Evolutionary conservation across 2,329 filamentous ascomycete genomes (phyloP), one percentile per base, ranked within the genome.

Genomic region (Cladosporium sp.): DNA sequence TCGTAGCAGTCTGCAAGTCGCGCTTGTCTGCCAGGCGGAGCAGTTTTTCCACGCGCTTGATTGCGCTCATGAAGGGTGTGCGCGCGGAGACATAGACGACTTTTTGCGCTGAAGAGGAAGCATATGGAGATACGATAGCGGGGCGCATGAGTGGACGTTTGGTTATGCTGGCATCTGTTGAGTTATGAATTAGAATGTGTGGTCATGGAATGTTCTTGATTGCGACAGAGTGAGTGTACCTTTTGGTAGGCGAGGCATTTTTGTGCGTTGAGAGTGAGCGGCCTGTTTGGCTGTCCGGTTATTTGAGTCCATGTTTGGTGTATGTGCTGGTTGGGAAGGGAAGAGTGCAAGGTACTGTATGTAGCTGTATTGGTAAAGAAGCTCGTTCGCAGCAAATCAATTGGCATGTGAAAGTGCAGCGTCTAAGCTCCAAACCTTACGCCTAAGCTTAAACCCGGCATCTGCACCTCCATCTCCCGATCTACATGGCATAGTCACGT

Each of bases 21-120:
- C 85, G 82, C 62, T 85, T 84, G 2, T 84, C 80, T 4, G 84
- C 82, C 44, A 84, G 81, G 53, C 85, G 80, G 4, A 93, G 85
- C 1, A 88, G 83, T 67, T 86, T 86, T 67, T 86, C 85, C 16
- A 88, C 84, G 60, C 89, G 88, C 71, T 87, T 87, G 14, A 91
- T 83, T 5, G 86, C 82, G 12, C 89, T 85, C 77, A 91, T 85
- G 80, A 91, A 91, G 7, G 88, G 87, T 0, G 89, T 88, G 44
- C 81, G 81, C 49, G 85, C 78, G 44, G 86, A 87, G 65, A 93
- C 81, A 79, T 92, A 91, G 76, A 93, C 81, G 67, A 85, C 75
- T 75, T 88, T 88, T 12, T 81, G 83, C 5, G 78, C 73, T 1
- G 72, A 70, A 55, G 82, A 69, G 62, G 80, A 80, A 21, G 84